phyloP scores from a whole-genome alignment of 1,284 basidiomycete genomes.

The Ganoderma sinense region DNA sequence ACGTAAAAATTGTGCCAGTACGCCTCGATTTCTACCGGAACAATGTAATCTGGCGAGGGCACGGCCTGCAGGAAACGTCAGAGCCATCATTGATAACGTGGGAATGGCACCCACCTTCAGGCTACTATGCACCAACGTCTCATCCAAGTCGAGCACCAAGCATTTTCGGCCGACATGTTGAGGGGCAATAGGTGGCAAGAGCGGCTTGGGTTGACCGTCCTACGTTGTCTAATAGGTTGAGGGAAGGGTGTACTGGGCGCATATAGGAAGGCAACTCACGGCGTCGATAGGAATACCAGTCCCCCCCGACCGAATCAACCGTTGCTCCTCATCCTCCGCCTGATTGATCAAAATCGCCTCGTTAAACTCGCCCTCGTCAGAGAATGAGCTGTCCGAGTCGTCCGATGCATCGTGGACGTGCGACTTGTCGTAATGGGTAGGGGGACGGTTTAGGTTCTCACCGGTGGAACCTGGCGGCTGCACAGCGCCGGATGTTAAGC shows the following conservation, averaged over 20 bases:
- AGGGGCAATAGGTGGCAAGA: conserved; percentile 80
- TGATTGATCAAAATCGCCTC: conserved; percentile 54
- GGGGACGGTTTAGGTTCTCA: conserved; percentile 46
- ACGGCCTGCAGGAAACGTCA: conserved; percentile 72
- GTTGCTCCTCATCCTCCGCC: conserved; percentile 83
- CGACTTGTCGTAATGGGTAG: conserved; percentile 38
- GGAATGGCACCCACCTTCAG: conserved; percentile 72
- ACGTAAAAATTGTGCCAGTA: conserved; percentile 99
- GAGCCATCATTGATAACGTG: neutral
- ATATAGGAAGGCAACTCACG: conserved; percentile 53
- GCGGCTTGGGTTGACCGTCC: conserved; percentile 87
- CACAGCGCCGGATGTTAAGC: conserved; percentile 69
- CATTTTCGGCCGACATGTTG: conserved; percentile 89
- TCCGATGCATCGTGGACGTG: conserved; percentile 46
- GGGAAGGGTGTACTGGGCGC: neutral
- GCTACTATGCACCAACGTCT: conserved; percentile 93
- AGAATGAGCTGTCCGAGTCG: conserved; percentile 50
- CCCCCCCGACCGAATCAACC: conserved; percentile 82
- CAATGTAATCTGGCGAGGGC: conserved; percentile 96
- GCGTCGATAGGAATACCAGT: conserved; percentile 84
- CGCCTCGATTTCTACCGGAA: conserved; percentile 98
- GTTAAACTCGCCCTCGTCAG: conserved; percentile 57
- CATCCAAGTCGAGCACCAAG: conserved; percentile 93
- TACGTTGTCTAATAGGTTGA: conserved; percentile 39
- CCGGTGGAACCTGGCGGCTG: conserved; percentile 76